phyloP scores from a whole-genome alignment of 257 asterid species.

The Solanum raphanifolium region DNA sequence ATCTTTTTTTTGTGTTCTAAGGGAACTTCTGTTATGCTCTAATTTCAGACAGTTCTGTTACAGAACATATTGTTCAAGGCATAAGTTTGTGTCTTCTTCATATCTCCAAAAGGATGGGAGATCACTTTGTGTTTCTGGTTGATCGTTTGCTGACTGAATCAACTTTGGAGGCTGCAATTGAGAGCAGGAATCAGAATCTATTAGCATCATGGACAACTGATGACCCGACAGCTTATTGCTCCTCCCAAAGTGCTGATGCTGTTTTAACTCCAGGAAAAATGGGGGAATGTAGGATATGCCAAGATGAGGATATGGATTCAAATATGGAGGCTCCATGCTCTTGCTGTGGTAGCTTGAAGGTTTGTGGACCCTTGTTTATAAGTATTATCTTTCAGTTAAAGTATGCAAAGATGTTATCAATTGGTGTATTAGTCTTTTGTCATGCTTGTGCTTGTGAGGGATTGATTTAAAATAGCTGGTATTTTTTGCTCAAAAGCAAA shows the following conservation, averaged over 20 bases:
- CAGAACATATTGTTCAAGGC: neutral
- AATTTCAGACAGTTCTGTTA: neutral
- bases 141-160: slow-evolving; percentile 97
- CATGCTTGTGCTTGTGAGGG: neutral
- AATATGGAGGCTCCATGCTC: slow-evolving; percentile 94
- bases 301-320: slow-evolving; percentile 80
- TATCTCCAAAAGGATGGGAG: slow-evolving; percentile 52
- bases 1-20: neutral
- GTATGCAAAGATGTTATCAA: neutral
- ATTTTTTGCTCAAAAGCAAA: neutral
- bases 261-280: slow-evolving; percentile 48
- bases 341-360: slow-evolving; percentile 96
- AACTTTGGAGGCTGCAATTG: slow-evolving; percentile 89
- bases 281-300: slow-evolving; percentile 95
- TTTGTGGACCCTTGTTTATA: slow-evolving; percentile 7
- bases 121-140: slow-evolving; percentile 89
- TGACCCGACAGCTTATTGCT: slow-evolving; percentile 20
- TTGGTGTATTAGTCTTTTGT: neutral
- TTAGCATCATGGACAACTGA: slow-evolving; percentile 12
- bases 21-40: neutral
- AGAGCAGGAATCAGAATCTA: slow-evolving; percentile 45
- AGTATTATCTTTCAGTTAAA: neutral
- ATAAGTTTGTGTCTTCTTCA: neutral
- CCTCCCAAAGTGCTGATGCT: slow-evolving; percentile 25
- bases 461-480: too few species aligned